Evolutionary conservation across 2,329 filamentous ascomycete genomes (phyloP).

Genomic region (Lizonia empirigonia): DNA sequence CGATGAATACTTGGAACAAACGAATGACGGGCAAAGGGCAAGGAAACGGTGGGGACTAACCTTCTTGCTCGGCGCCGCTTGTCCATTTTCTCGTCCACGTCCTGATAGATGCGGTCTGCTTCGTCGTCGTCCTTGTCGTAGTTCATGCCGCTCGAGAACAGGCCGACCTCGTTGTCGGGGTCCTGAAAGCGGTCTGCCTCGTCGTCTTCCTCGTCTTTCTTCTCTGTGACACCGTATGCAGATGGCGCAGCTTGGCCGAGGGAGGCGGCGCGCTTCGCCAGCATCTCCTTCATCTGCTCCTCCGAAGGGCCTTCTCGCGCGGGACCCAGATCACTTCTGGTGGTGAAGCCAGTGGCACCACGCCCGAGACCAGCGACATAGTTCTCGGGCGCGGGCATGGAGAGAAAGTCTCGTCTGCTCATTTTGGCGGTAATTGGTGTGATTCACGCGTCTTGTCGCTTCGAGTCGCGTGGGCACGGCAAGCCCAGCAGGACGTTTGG

Average conservation of each 20-base stretch:
- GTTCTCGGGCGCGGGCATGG: conserved; percentile 70
- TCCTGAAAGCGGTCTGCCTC: conserved; percentile 87
- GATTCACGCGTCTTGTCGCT: neutral
- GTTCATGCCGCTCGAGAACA: conserved; percentile 86
- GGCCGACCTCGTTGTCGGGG: conserved; percentile 93
- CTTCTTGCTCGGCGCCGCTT: conserved; percentile 82
- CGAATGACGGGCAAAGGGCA: conserved; percentile 23
- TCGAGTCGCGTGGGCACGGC: conserved; percentile 1
- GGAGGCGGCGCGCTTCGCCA: conserved; percentile 89
- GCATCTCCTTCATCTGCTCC: conserved; percentile 96
- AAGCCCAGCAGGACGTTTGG: conserved; percentile 4
- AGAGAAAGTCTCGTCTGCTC: conserved; percentile 83
- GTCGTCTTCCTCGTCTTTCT: conserved; percentile 72
- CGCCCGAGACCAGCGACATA: conserved; percentile 92
- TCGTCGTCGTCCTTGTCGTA: conserved; percentile 99
- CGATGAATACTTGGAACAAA: conserved; percentile 65
- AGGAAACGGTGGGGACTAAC: conserved; percentile 63
- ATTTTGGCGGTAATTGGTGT: conserved; percentile 48
- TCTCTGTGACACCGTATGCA: conserved; percentile 71
- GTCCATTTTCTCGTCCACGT: conserved; percentile 97
- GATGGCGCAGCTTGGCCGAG: conserved; percentile 74
- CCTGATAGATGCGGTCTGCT: conserved; percentile 92
- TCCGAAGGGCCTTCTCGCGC: conserved; percentile 94
- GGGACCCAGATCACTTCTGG: conserved; percentile 92
- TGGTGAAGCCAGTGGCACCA: conserved; percentile 97